These are phyloP conservation scores for Apophysomyces ossiformis DNA, from an alignment of 371 early-diverging fungal species.

Conservation along the genomic window DNA sequence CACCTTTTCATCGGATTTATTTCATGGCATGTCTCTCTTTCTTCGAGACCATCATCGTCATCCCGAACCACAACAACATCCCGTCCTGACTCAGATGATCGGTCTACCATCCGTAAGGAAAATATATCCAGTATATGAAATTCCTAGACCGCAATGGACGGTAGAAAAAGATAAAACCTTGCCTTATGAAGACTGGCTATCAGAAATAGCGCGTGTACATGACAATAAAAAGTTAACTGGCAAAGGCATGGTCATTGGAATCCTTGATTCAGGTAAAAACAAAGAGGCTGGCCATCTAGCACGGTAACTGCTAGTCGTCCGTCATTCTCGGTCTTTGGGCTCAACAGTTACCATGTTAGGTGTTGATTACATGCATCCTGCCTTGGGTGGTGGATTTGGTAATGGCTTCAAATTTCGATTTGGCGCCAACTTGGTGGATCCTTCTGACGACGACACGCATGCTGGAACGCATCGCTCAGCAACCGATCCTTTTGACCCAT, in stretches of 20 bases:
- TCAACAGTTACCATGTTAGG: conserved; percentile 26
- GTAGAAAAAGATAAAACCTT: not conserved
- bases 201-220: conserved; percentile 19
- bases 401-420: conserved; percentile 50
- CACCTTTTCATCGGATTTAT: conserved; percentile 29
- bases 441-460: conserved; percentile 23
- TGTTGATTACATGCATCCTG: conserved; percentile 63
- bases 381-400: conserved; percentile 68
- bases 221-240: conserved; percentile 17
- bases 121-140: conserved; percentile 36
- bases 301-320: too few species aligned
- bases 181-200: conserved; percentile 21
- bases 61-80: conserved; percentile 21
- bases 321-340: too few species aligned
- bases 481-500: conserved; percentile 29
- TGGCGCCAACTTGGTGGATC: conserved; percentile 35
- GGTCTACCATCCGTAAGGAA: conserved; percentile 24
- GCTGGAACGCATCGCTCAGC: conserved; percentile 24
- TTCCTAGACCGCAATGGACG: conserved; percentile 35
- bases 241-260: conserved; percentile 29
- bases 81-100: conserved; percentile 25
- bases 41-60: conserved; percentile 16
- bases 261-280: conserved; percentile 32
- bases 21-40: conserved; percentile 34
- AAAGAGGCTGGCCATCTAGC: not conserved